A percentile compares a stretch with the other conserved stretches of the same genome.
Evolutionary conservation across 2,329 filamentous ascomycete genomes (phyloP).

Genomic region (Phaeosphaeriaceae sp.): DNA sequence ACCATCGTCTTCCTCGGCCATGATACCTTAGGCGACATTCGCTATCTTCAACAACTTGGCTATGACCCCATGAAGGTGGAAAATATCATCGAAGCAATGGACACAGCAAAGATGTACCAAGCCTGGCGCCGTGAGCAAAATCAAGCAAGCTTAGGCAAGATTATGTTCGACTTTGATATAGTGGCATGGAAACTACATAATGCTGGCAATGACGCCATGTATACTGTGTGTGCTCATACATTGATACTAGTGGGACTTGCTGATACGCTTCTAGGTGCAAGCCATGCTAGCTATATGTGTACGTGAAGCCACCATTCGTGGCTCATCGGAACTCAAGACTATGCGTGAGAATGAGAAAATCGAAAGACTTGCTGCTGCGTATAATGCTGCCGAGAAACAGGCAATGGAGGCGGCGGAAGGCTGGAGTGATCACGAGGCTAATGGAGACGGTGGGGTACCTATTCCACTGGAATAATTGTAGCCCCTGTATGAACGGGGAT

Average conservation of each 20-base stretch:
- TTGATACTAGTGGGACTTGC: constrained; percentile 63
- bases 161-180: constrained; percentile 71
- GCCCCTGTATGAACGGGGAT: too few relatives aligned
- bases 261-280: constrained; percentile 59
- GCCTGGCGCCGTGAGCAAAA: constrained; percentile 63
- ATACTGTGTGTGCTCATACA: constrained; percentile 75
- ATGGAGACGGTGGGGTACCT: constrained; percentile 45
- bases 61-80: constrained; percentile 63
- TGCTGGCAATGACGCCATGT: constrained; percentile 83
- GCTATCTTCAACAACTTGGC: constrained; percentile 69
- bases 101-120: constrained; percentile 76
- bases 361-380: constrained; percentile 27
- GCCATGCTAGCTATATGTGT: constrained; percentile 70
- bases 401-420: constrained; percentile 49
- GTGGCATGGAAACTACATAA: constrained; percentile 75
- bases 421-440: constrained; percentile 46
- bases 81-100: constrained; percentile 69
- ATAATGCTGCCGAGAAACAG: constrained; percentile 42
- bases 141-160: constrained; percentile 61
- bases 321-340: constrained; percentile 29
- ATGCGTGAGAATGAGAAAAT: constrained; percentile 30
- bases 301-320: constrained; percentile 47
- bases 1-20: constrained; percentile 83
- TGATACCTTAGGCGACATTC: constrained; percentile 70
- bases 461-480: constrained; percentile 19